phyloP scores from a whole-genome alignment of 768 basidiomycete genomes.

The Pulveroboletus frians region DNA sequence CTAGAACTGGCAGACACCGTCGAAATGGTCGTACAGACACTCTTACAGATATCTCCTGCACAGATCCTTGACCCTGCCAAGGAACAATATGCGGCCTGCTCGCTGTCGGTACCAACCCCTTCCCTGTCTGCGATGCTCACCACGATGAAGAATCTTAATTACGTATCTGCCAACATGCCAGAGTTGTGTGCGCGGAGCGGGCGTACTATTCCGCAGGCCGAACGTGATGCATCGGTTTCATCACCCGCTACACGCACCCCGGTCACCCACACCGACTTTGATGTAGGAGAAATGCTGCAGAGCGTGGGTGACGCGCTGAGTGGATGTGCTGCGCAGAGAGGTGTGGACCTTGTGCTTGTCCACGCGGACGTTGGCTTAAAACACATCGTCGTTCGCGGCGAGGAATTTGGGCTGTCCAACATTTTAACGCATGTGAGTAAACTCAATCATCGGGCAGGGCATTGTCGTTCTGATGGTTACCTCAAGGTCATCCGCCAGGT shows the following conservation, averaged over 20 bases:
- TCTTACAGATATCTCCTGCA: constrained; percentile 84
- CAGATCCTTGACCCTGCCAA: constrained; percentile 90
- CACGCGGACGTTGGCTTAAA: constrained; percentile 87
- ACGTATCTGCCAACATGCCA: constrained; percentile 81
- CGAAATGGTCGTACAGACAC: constrained; percentile 86
- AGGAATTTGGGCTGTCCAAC: constrained; percentile 80
- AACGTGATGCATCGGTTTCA: constrained; percentile 16
- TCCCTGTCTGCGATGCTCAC: constrained; percentile 87
- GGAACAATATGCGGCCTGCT: constrained; percentile 88
- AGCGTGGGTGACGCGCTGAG: constrained; percentile 83
- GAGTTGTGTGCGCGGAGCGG: constrained; percentile 27
- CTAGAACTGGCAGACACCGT: constrained; percentile 87
- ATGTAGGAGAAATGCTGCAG: constrained; percentile 88
- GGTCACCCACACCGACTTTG: constrained; percentile 58
- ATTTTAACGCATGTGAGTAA: constrained; percentile 76
- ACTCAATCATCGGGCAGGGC: not conserved
- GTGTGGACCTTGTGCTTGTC: constrained; percentile 88
- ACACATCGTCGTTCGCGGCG: constrained; percentile 79
- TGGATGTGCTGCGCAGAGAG: constrained; percentile 73
- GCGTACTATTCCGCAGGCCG: constrained; percentile 12
- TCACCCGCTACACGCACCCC: constrained; percentile 14
- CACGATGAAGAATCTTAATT: constrained; percentile 90
- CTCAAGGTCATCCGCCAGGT: constrained; percentile 80
- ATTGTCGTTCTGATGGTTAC: constrained; percentile 13
- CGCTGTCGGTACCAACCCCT: constrained; percentile 80